Conservation (phyloP, 352 stramenopile genomes). For the Phytophthora tubulina region DNA sequence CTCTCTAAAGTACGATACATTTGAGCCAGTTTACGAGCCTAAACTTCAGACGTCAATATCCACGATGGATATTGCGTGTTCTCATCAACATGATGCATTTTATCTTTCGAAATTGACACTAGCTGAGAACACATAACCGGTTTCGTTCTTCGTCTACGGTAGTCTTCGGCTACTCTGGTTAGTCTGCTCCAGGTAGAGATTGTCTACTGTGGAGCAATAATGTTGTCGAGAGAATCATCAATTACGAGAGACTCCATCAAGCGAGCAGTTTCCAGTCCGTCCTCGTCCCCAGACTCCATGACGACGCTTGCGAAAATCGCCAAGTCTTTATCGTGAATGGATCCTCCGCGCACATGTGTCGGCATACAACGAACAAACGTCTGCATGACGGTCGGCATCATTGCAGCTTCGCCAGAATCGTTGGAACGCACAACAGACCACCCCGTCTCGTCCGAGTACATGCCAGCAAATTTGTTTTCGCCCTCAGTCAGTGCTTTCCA, state of each 20-base stretch:
- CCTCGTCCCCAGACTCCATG: conserved; percentile 30
- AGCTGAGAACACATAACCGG: no score
- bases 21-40: no score
- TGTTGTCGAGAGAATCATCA: not conserved
- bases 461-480: conserved; percentile 20
- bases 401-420: not conserved
- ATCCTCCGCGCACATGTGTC: not conserved
- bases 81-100: no score
- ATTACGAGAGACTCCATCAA: conserved; percentile 33
- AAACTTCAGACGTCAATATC: no score
- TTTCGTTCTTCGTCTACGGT: no score
- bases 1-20: no score
- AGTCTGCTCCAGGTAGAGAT: no score
- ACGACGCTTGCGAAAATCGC: conserved; percentile 29
- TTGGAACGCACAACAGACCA: conserved; percentile 11
- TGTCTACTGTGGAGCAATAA: not conserved
- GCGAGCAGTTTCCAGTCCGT: conserved; percentile 24
- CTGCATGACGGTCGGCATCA: not conserved
- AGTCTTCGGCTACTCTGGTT: no score
- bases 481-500: conserved; percentile 13
- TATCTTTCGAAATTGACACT: no score
- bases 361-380: conserved; percentile 1
- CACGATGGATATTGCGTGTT: no score
- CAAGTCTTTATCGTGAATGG: not conserved
- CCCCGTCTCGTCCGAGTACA: conserved; percentile 28